Conservation (phyloP, 345 rosid species). For the Dipteronia sinensis region DNA sequence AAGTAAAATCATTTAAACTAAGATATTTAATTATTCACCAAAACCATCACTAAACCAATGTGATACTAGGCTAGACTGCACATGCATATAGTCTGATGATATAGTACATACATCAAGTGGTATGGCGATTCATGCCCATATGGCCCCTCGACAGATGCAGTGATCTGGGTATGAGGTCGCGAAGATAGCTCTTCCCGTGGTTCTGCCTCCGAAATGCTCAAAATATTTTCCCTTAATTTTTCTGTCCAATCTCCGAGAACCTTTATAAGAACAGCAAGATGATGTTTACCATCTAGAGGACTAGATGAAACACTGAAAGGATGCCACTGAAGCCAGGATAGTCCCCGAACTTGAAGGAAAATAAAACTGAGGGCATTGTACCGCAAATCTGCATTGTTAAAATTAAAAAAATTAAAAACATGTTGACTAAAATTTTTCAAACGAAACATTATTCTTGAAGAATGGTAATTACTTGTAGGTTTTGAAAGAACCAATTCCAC, state of each 20-base stretch:
- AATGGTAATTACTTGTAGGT: conserved; percentile 57
- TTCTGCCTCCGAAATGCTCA: conserved; percentile 37
- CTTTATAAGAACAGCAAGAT: conserved; percentile 72
- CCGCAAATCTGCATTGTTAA: conserved; percentile 45
- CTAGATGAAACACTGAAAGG: conserved; percentile 97
- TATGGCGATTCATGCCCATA: conserved; percentile 83
- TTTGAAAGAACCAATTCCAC: conserved; percentile 70
- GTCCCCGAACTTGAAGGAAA: conserved; percentile 78
- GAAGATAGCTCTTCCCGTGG: conserved; percentile 17
- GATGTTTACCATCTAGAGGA: conserved; percentile 73
- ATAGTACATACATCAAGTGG: conserved; percentile 61
- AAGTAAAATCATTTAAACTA: background rate
- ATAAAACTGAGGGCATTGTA: conserved; percentile 89
- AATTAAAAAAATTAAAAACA: conserved; percentile 4
- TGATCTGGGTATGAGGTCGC: conserved; percentile 38
- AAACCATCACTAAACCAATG: background rate
- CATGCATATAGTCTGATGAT: background rate
- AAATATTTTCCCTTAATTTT: conserved; percentile 55
- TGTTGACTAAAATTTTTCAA: background rate
- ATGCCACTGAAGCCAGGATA: conserved; percentile 98
- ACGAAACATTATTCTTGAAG: background rate
- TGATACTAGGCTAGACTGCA: background rate
- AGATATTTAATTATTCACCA: background rate
- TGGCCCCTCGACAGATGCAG: conserved; percentile 89
- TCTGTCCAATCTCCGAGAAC: conserved; percentile 83